These are phyloP conservation scores for Juglanconis oblonga DNA, from an alignment of 2,329 filamentous ascomycete species.

Conservation along the genomic window DNA sequence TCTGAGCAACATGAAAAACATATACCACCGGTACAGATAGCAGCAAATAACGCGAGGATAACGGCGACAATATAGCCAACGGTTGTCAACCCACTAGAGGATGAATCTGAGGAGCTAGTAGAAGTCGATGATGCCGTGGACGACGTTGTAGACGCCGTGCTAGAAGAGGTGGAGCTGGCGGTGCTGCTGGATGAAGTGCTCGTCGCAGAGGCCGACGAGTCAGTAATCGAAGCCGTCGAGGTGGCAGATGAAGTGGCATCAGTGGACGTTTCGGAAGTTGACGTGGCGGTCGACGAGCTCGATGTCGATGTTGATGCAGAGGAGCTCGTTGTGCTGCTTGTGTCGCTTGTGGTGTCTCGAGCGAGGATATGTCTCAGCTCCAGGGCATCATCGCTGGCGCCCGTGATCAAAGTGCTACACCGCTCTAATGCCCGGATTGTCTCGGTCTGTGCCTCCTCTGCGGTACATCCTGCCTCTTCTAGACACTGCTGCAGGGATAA, in stretches of 20 bases:
- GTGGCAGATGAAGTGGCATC: background rate
- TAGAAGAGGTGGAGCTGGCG: background rate
- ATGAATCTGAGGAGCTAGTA: background rate
- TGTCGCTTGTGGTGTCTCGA: background rate
- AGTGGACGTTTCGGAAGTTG: background rate
- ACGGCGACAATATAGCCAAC: conserved; percentile 4
- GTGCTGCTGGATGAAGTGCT: background rate
- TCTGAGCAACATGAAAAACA: conserved; percentile 4
- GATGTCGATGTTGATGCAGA: background rate
- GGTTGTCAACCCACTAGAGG: background rate
- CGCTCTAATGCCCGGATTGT: background rate
- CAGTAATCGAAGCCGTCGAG: background rate
- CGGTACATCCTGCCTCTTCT: background rate
- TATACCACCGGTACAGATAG: background rate
- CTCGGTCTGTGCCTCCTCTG: background rate
- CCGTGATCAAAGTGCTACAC: background rate
- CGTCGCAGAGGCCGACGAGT: background rate
- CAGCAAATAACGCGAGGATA: background rate
- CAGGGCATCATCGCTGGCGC: background rate
- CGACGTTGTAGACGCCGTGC: conserved; percentile 3
- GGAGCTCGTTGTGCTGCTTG: background rate
- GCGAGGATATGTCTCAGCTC: conserved; percentile 1
- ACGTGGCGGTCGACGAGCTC: background rate
- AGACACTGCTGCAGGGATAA: background rate
- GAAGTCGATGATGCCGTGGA: background rate